phyloP scores from a whole-genome alignment of 1,284 basidiomycete genomes.

The Cronartium quercuum region DNA sequence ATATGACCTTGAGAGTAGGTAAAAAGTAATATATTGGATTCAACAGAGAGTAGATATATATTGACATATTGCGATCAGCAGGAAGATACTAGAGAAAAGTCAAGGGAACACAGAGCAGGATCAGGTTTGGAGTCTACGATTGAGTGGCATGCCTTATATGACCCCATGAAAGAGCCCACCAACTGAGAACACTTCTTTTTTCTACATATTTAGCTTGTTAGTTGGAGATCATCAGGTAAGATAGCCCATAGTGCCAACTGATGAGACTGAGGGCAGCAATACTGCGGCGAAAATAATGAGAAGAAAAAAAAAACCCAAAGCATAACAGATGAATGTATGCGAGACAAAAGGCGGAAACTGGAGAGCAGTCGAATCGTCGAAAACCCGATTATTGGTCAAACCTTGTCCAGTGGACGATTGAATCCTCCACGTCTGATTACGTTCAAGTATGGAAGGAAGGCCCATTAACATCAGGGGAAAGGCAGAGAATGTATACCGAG shows the following conservation, averaged over 20 bases:
- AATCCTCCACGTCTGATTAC: slow-evolving; percentile 12
- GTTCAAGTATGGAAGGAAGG: not conserved
- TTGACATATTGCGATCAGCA: too few species aligned
- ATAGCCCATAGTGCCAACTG: not conserved
- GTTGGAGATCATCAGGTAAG: not conserved
- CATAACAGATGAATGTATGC: not conserved
- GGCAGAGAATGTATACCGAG: not conserved
- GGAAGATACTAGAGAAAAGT: too few species aligned
- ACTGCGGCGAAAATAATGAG: not conserved
- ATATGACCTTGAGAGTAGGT: too few species aligned
- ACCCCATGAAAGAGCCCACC: not conserved
- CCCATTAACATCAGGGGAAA: not conserved
- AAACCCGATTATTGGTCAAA: not conserved
- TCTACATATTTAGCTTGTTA: too few species aligned
- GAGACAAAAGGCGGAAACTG: too few species aligned
- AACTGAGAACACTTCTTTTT: not conserved
- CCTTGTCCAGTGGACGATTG: slow-evolving; percentile 6
- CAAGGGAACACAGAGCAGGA: too few species aligned
- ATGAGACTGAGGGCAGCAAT: not conserved
- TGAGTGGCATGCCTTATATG: too few species aligned
- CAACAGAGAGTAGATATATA: too few species aligned
- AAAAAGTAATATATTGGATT: too few species aligned
- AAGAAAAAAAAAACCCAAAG: not conserved
- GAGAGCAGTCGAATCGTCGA: not conserved
- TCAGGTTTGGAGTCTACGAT: too few species aligned